Base-by-base conservation (phyloP, 805 yeast genomes). In the Saccharomycopsis javanensis region DNA sequence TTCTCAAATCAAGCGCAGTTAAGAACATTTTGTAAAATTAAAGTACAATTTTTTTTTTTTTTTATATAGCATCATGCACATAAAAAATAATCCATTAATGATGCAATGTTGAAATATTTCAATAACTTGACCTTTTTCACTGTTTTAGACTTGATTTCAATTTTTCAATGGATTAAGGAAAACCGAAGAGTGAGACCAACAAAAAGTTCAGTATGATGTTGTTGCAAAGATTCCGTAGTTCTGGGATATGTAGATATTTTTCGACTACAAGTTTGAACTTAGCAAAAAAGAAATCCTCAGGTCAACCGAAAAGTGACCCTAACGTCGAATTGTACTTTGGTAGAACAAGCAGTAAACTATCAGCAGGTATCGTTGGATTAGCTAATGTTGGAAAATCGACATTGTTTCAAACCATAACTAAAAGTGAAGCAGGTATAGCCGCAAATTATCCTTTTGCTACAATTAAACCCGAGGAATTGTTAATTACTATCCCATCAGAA, bases 391-490 rank as follows among this genome's bases (percentile, higher is more conserved):
- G 99, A 66, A 94, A 94, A 73, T 89, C 97, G 10, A 92, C 98
- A 5, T 91, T 92, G 72, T 92, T 92, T 82, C 98, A 94, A 74
- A 96, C 97, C 57, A 86, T 94, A 68, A 92, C 98, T 57, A 83
- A 85, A 72, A 88, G 91, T 64, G 88, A 90, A 50, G 76, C 92
- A 64, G 98, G 99, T 60, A 90, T 79, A 75, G 97, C 99, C 56
- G 99, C 98, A 57, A 92, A 92, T 72, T 92, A 91, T 71, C 99
- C 99, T 28, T 92, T 89, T 71, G 99, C 99, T 38, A 92, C 99
- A 56, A 89, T 89, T 69, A 97, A 92, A 65, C 98, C 99, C 56
- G 98, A 94, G 75, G 96, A 92, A 76, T 91, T 90, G 5, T 74
- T 83, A 64, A 86, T 85, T 38, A 77, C 81, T 55, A 88, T 86